phyloP scores from a whole-genome alignment of 208 protist species.

The Porcisia deanei region DNA sequence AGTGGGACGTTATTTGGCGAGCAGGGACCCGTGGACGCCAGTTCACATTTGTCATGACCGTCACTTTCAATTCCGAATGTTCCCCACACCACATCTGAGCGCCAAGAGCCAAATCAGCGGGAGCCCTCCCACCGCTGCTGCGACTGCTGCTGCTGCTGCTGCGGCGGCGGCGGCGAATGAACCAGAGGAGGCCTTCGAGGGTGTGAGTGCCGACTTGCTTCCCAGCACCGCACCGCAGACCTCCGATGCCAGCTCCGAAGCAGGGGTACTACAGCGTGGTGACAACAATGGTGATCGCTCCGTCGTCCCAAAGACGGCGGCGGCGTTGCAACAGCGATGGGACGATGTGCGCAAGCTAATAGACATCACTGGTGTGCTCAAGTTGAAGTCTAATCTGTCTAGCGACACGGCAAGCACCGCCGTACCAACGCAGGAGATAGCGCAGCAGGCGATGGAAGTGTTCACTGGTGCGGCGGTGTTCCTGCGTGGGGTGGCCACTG shows the following conservation, averaged over 20 bases:
- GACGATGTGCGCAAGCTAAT: slow-evolving; percentile 54
- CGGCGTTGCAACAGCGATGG: slow-evolving; percentile 71
- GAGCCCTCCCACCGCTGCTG: background rate
- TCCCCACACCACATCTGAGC: slow-evolving; percentile 35
- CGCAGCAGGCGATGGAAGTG: slow-evolving; percentile 65
- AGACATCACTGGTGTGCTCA: slow-evolving; percentile 40
- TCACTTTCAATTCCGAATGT: slow-evolving; percentile 50
- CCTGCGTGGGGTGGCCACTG: slow-evolving; percentile 67
- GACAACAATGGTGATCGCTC: background rate
- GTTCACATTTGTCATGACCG: slow-evolving; percentile 69
- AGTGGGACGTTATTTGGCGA: slow-evolving; percentile 77
- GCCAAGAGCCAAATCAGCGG: background rate
- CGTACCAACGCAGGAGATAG: slow-evolving; percentile 4
- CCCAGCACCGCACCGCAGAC: slow-evolving; percentile 16
- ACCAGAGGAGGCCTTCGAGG: slow-evolving; percentile 18
- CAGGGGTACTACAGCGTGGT: background rate
- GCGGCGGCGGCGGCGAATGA: slow-evolving; percentile 1
- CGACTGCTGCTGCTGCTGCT: background rate
- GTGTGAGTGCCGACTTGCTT: slow-evolving; percentile 23
- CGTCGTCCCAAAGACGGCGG: slow-evolving; percentile 39
- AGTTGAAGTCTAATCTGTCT: background rate
- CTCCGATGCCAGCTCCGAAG: background rate
- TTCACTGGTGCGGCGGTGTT: slow-evolving; percentile 82
- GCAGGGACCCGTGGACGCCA: slow-evolving; percentile 67
- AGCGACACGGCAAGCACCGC: too few relatives aligned